These are phyloP conservation scores for Abelmoschus esculentus DNA, from an alignment of 345 rosid genomes.

Conservation along the genomic window DNA sequence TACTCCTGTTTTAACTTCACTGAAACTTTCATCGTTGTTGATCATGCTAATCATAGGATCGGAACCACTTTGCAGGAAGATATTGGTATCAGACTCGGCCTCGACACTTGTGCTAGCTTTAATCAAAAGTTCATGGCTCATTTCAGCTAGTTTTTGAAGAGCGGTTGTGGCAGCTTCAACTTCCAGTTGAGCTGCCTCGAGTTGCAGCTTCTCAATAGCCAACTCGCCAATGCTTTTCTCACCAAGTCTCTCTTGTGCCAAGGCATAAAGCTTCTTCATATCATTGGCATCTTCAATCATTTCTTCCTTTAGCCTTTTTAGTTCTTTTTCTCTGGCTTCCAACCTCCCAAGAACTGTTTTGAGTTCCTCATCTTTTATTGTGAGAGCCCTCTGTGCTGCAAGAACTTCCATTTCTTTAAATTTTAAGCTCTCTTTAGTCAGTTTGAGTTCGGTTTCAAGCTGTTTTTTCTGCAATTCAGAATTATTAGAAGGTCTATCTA, in stretches of 20 bases:
- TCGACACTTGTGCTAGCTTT: conserved; percentile 43
- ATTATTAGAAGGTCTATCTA: conserved; percentile 29
- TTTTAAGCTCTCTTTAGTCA: conserved; percentile 49
- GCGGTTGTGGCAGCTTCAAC: conserved; percentile 73
- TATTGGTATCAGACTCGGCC: conserved; percentile 18
- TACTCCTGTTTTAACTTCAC: conserved; percentile 44
- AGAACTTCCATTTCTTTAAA: conserved; percentile 62
- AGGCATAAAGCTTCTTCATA: conserved; percentile 47
- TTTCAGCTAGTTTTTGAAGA: conserved; percentile 55
- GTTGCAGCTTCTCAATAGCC: conserved; percentile 76
- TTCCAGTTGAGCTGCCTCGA: conserved; percentile 72
- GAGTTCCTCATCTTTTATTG: conserved; percentile 59
- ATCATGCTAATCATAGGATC: conserved; percentile 10
- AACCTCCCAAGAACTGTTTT: conserved; percentile 35
- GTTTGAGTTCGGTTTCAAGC: conserved; percentile 53
- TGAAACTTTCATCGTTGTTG: conserved; percentile 32
- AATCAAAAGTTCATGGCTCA: conserved; percentile 53
- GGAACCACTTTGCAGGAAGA: conserved; percentile 12
- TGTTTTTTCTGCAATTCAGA: conserved; percentile 42
- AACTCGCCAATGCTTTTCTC: conserved; percentile 54
- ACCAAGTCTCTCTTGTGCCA: conserved; percentile 62
- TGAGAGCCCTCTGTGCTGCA: conserved; percentile 49
- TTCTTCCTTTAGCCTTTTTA: conserved; percentile 51
- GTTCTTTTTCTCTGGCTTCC: conserved; percentile 47
- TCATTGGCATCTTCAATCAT: conserved; percentile 51